A percentile compares a stretch with the other conserved stretches of the same genome.
These are phyloP conservation scores for Lactarius pseudohatsudake DNA, from an alignment of 768 basidiomycete genomes.

Conservation along the genomic window DNA sequence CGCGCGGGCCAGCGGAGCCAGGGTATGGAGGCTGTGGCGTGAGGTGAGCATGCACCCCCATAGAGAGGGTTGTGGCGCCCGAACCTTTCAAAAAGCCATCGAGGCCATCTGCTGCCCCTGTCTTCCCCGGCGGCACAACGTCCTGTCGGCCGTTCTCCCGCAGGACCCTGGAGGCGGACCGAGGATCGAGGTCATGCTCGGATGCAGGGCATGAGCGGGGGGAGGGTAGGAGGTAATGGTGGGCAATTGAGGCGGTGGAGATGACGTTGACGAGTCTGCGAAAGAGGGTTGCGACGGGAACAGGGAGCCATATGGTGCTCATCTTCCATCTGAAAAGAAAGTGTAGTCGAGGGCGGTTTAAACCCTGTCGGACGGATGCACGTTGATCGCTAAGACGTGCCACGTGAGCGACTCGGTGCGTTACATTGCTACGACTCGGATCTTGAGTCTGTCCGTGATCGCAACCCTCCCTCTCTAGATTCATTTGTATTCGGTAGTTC, in stretches of 20 bases:
- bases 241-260: constrained; percentile 67
- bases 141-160: neutral
- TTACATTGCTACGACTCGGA: neutral
- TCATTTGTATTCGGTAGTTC: too few relatives aligned
- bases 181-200: neutral
- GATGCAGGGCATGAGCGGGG: constrained; percentile 14
- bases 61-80: neutral
- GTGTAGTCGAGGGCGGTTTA: neutral
- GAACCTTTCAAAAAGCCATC: constrained; percentile 15
- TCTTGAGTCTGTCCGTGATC: neutral
- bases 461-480: too few relatives aligned
- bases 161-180: neutral
- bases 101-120: constrained; percentile 4
- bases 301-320: constrained; percentile 52
- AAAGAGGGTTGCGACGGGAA: constrained; percentile 58
- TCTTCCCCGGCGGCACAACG: neutral
- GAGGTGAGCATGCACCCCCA: neutral
- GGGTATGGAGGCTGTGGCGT: constrained; percentile 3
- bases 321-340: constrained; percentile 34
- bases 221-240: constrained; percentile 52
- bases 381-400: neutral
- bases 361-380: neutral
- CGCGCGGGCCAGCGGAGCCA: constrained; percentile 24
- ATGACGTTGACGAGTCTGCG: constrained; percentile 67
- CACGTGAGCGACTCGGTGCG: neutral